phyloP scores from a whole-genome alignment of 2,329 filamentous ascomycete genomes.

The Emmonsiellopsis sp. region DNA sequence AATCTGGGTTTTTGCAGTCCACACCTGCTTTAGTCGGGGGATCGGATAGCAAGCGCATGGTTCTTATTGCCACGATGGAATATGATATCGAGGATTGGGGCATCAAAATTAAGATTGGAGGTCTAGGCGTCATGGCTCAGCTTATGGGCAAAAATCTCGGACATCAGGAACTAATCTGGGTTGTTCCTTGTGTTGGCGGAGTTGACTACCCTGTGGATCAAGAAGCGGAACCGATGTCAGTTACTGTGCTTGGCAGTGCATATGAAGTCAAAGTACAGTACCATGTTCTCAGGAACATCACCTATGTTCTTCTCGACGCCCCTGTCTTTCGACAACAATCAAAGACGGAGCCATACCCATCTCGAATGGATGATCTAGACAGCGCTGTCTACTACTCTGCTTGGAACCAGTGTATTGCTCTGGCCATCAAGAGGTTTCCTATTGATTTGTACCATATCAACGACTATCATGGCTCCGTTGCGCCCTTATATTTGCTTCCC shows the following conservation, averaged over 20 bases:
- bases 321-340: conserved; percentile 58
- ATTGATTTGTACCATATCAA: conserved; percentile 59
- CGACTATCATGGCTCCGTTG: conserved; percentile 55
- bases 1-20: conserved; percentile 28
- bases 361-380: conserved; percentile 60
- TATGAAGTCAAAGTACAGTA: conserved; percentile 57
- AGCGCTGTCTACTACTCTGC: conserved; percentile 60
- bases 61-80: conserved; percentile 62
- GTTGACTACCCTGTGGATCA: conserved; percentile 55
- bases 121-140: conserved; percentile 60
- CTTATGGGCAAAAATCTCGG: conserved; percentile 57
- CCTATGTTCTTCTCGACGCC: conserved; percentile 57
- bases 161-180: conserved; percentile 57
- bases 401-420: conserved; percentile 61
- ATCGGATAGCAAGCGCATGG: conserved; percentile 39
- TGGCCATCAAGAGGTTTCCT: conserved; percentile 52
- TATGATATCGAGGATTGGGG: conserved; percentile 62
- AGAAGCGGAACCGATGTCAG: conserved; percentile 50
- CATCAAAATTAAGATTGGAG: conserved; percentile 64
- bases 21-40: conserved; percentile 24
- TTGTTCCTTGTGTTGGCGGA: conserved; percentile 53
- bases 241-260: conserved; percentile 50
- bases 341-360: conserved; percentile 54
- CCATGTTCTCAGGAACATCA: conserved; percentile 55
- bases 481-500: conserved; percentile 56